These are phyloP conservation scores for Epichloe gansuensis DNA, from an alignment of 2,329 filamentous ascomycete species.

Conservation along the genomic window DNA sequence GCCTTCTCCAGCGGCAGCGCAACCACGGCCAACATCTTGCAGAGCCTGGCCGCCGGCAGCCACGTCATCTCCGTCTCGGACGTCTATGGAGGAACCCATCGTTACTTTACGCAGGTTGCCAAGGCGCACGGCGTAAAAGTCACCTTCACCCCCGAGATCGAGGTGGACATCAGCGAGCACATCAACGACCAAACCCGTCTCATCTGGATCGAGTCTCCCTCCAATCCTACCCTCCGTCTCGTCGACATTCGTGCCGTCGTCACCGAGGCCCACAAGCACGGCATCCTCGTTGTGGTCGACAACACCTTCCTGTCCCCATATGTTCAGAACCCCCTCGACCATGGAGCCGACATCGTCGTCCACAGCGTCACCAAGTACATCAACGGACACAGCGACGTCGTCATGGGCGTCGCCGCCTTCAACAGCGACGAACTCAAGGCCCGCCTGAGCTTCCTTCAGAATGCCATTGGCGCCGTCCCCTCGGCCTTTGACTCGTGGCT, in stretches of 20 bases:
- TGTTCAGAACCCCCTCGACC: slow-evolving; percentile 88
- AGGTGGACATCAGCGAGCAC: slow-evolving; percentile 71
- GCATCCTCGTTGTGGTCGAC: slow-evolving; percentile 93
- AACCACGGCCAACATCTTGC: slow-evolving; percentile 83
- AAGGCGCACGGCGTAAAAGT: slow-evolving; percentile 88
- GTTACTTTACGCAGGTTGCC: slow-evolving; percentile 97
- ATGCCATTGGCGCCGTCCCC: slow-evolving; percentile 90
- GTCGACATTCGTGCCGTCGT: slow-evolving; percentile 87
- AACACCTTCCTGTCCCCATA: slow-evolving; percentile 98
- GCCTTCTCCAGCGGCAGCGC: slow-evolving; percentile 92
- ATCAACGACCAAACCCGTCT: slow-evolving; percentile 84
- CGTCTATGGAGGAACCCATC: slow-evolving; percentile 94
- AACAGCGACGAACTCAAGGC: slow-evolving; percentile 70
- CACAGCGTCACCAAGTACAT: slow-evolving; percentile 99
- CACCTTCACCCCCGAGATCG: slow-evolving; percentile 87
- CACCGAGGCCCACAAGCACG: slow-evolving; percentile 69
- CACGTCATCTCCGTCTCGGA: slow-evolving; percentile 96
- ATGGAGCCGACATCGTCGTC: slow-evolving; percentile 91
- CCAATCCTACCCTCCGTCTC: slow-evolving; percentile 83
- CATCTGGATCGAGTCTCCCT: slow-evolving; percentile 85
- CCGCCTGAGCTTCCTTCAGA: slow-evolving; percentile 81
- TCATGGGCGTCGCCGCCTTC: slow-evolving; percentile 95
- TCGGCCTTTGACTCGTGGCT: slow-evolving; percentile 97
- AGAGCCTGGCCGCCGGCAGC: slow-evolving; percentile 78
- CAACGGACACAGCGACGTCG: slow-evolving; percentile 91